Evolutionary conservation across 148 eudicot species (phyloP), one percentile per base, ranked within the genome.

Genomic region (Chenopodium suecicum): DNA sequence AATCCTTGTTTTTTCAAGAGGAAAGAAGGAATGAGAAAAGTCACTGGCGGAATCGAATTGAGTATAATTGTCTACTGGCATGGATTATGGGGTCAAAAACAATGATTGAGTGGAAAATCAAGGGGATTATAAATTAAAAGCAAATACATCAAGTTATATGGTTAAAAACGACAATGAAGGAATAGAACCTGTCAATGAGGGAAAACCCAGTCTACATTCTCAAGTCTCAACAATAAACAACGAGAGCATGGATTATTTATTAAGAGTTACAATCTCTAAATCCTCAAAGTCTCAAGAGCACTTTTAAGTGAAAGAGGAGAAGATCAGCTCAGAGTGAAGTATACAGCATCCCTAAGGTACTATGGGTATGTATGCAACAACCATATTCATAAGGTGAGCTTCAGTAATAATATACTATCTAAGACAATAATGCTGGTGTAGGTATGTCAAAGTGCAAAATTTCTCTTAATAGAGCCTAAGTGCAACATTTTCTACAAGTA

Each of bases 261-360:
- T 22, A 46, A 9, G 27, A 25, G 6, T 44, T 41, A 3, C 54
- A 37, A 44, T 46, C 27, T 72, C 75, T 41, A 50, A 41, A 14
- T 70, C 48, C 74, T 14, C 73, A 44, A 72, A 72, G n/a, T 22
- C 31, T n/a, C 31, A 71, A 71, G 13, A 71, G 41, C 41, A 71
- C 74, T 19, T 46, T 46, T 19, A 44, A 9, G 46, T 22, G 54
- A 56, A 46, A 72, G 74, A 71, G 74, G 50, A 37, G 50, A 70
- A 37, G 37, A 11, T 73, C 60, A n/a, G 32, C 58, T 46, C 9
- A 25, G 32, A 23, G 31, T 12, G 4, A 48, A 73, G 32, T 47
- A 32, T 25, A 73, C 20, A 47, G 12, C 32, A 11, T 46, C 17
- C 41, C 76, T 4, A 19, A 32, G 5, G 1, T 31, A 69, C 70